Conservation (phyloP, 2,329 filamentous ascomycete species). For the Aspergillus uvarum region DNA sequence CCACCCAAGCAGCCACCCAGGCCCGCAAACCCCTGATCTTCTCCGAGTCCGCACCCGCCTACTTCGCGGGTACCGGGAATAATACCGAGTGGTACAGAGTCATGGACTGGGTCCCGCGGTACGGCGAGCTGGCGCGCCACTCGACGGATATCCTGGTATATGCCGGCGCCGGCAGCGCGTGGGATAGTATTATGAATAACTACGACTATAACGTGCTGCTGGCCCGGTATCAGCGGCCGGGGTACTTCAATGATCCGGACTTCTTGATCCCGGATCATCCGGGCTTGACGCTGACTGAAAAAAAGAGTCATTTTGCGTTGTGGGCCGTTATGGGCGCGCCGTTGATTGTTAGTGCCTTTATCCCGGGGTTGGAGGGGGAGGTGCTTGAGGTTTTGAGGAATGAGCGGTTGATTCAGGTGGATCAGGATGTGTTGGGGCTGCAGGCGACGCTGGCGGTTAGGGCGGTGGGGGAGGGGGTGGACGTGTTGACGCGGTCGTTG, state of each 20-base stretch:
- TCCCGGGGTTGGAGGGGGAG: slow-evolving; percentile 37
- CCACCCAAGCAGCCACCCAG: slow-evolving; percentile 26
- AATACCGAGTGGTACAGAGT: slow-evolving; percentile 47
- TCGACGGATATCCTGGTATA: slow-evolving; percentile 48
- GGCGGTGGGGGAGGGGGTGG: slow-evolving; percentile 41
- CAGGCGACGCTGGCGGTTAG: slow-evolving; percentile 52
- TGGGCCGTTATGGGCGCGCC: slow-evolving; percentile 53
- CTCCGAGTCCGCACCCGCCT: slow-evolving; percentile 49
- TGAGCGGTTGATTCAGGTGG: slow-evolving; percentile 43
- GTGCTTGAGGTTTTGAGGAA: slow-evolving; percentile 43
- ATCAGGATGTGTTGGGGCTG: slow-evolving; percentile 46
- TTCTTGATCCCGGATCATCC: slow-evolving; percentile 53
- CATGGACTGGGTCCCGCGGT: slow-evolving; percentile 47
- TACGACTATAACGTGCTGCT: slow-evolving; percentile 48
- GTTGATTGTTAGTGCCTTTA: slow-evolving; percentile 50
- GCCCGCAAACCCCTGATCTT: slow-evolving; percentile 35
- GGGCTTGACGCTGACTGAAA: slow-evolving; percentile 45
- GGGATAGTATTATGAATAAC: slow-evolving; percentile 52
- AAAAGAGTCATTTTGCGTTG: slow-evolving; percentile 51
- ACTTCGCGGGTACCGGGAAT: slow-evolving; percentile 41
- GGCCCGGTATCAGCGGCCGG: slow-evolving; percentile 46
- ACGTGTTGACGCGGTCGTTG: slow-evolving; percentile 50
- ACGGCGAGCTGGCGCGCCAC: slow-evolving; percentile 48
- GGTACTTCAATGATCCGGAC: slow-evolving; percentile 51
- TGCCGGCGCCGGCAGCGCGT: slow-evolving; percentile 41